phyloP scores from a whole-genome alignment of 495 filamentous ascomycete genomes.

The Entonaema liquescens region DNA sequence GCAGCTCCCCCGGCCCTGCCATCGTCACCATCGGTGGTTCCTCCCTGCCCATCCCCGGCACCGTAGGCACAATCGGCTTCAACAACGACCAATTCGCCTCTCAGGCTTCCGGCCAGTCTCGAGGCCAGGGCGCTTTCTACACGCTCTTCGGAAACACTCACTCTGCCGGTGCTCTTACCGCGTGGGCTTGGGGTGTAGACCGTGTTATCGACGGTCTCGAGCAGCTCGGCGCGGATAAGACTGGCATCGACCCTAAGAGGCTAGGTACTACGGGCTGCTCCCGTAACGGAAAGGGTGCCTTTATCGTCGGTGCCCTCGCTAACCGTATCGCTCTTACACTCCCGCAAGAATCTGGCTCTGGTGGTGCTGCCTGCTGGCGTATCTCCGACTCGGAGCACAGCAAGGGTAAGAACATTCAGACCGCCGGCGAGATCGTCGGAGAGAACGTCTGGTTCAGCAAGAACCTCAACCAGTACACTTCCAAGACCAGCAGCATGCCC shows the following conservation, averaged over 20 bases:
- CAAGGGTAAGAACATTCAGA: conserved; percentile 61
- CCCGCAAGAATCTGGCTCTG: conserved; percentile 62
- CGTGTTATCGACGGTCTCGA: conserved; percentile 63
- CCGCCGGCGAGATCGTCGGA: conserved; percentile 56
- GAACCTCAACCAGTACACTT: conserved; percentile 53
- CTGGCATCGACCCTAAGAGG: conserved; percentile 57
- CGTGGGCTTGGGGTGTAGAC: conserved; percentile 63
- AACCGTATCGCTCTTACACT: conserved; percentile 61
- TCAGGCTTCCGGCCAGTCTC: conserved; percentile 48
- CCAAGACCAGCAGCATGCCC: conserved; percentile 52
- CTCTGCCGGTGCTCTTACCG: conserved; percentile 58
- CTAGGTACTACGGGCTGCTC: conserved; percentile 63
- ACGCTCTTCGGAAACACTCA: conserved; percentile 57
- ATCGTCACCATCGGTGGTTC: conserved; percentile 59
- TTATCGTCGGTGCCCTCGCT: conserved; percentile 61
- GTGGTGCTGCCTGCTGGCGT: conserved; percentile 62
- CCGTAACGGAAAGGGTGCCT: conserved; percentile 64
- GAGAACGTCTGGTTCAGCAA: conserved; percentile 64
- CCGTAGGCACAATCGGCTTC: conserved; percentile 59
- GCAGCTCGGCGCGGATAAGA: conserved; percentile 49
- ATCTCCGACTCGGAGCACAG: conserved; percentile 54
- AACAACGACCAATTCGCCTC: conserved; percentile 59
- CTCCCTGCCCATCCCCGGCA: conserved; percentile 57
- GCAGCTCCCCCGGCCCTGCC: conserved; percentile 55
- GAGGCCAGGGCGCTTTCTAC: conserved; percentile 60